phyloP scores from a whole-genome alignment of 2,329 filamentous ascomycete genomes.

The Endoconidiophora polonica region DNA sequence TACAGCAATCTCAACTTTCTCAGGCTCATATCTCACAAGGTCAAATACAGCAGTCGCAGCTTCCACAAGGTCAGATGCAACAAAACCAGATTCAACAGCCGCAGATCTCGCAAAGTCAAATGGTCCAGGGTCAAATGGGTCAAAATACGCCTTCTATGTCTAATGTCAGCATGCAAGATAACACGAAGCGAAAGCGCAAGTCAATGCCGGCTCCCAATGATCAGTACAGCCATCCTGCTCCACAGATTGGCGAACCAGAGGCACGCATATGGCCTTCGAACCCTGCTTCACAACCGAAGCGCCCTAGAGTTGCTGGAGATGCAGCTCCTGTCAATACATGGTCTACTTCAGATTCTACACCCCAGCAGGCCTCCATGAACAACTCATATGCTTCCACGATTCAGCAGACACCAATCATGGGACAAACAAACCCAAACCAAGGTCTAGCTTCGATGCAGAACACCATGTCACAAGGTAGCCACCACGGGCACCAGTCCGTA shows the following conservation, averaged over 20 bases:
- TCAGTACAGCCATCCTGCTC: slow-evolving; percentile 7
- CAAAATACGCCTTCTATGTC: slow-evolving; percentile 3
- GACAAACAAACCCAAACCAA: slow-evolving; percentile 6
- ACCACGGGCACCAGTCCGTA: slow-evolving; percentile 4
- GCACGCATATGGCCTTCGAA: slow-evolving; percentile 1
- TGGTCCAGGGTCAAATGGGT: slow-evolving; percentile 4
- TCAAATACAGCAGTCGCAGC: neutral
- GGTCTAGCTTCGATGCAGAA: slow-evolving; percentile 2
- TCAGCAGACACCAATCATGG: slow-evolving; percentile 11
- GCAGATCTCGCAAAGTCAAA: neutral
- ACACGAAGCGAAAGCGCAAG: slow-evolving; percentile 10
- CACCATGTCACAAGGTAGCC: slow-evolving; percentile 4
- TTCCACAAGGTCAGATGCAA: slow-evolving; percentile 4
- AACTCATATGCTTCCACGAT: slow-evolving; percentile 6
- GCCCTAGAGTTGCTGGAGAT: slow-evolving; percentile 10
- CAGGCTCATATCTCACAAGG: slow-evolving; percentile 1
- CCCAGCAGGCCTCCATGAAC: slow-evolving; percentile 6
- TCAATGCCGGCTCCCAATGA: slow-evolving; percentile 10
- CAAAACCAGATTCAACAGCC: neutral
- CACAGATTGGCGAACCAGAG: slow-evolving; percentile 8
- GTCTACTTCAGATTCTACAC: slow-evolving; percentile 1
- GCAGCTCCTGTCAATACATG: neutral
- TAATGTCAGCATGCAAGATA: slow-evolving; percentile 5
- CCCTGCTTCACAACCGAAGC: slow-evolving; percentile 8
- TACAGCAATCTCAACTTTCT: slow-evolving; percentile 4